Conservation (phyloP, 176 grass and related monocot genomes). For the Panicum miliaceum region DNA sequence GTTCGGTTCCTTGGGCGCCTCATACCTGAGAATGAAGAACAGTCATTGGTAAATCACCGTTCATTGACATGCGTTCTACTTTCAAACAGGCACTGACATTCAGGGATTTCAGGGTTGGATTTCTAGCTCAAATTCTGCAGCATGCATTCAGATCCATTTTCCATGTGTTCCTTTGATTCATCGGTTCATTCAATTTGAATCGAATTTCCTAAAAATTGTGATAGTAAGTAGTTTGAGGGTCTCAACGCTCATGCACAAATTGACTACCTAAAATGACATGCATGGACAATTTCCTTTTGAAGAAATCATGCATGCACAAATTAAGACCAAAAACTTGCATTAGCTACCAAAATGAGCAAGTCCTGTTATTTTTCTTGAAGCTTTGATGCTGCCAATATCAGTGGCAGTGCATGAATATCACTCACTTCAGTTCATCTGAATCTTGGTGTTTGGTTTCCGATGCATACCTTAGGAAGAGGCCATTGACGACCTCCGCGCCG, state of each 20-base stretch:
- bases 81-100: neutral
- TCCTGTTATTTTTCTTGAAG: neutral
- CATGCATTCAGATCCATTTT: neutral
- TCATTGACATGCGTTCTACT: neutral
- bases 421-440: neutral
- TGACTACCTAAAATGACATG: neutral
- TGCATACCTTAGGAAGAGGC: conserved; percentile 77
- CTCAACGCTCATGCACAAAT: neutral
- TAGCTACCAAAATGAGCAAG: neutral
- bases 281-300: neutral
- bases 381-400: neutral
- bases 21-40: conserved; percentile 20
- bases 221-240: neutral
- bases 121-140: neutral
- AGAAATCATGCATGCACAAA: neutral
- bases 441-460: neutral
- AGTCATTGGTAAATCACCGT: neutral
- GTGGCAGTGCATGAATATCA: neutral
- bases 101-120: neutral
- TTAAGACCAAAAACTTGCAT: neutral
- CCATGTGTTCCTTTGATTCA: neutral
- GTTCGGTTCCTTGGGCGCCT: conserved; percentile 63
- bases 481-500: conserved; percentile 82
- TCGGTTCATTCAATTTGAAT: neutral
- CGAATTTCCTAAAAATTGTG: neutral